Conservation (phyloP, 345 rosid genomes). For the Acer campestre region DNA sequence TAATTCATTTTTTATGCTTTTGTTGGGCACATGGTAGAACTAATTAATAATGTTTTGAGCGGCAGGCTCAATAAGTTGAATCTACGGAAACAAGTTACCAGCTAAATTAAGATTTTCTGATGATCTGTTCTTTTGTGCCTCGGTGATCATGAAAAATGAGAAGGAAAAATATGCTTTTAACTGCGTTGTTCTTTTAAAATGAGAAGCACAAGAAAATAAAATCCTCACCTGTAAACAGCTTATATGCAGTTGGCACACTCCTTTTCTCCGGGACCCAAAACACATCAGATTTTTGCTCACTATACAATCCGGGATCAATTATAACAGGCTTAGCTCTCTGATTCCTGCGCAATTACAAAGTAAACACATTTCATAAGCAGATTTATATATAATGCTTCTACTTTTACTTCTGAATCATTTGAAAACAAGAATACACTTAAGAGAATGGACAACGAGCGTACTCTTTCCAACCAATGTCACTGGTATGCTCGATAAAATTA, state of each 20-base stretch:
- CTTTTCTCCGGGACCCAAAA: constrained; percentile 64
- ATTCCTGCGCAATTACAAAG: constrained; percentile 33
- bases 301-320: constrained; percentile 70
- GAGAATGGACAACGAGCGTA: constrained; percentile 33
- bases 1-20: neutral
- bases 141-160: neutral
- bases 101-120: neutral
- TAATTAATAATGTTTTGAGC: neutral
- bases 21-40: neutral
- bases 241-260: constrained; percentile 58
- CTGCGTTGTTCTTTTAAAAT: neutral
- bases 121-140: constrained; percentile 1
- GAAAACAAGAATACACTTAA: neutral
- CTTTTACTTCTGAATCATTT: neutral
- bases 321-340: constrained; percentile 76
- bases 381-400: neutral
- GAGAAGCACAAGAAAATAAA: neutral
- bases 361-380: constrained; percentile 17
- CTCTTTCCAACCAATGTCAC: constrained; percentile 93
- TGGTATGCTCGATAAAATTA: constrained; percentile 86
- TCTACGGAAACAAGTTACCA: neutral
- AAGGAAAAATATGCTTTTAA: neutral
- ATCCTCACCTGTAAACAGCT: constrained; percentile 60
- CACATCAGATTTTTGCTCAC: constrained; percentile 54
- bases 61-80: neutral